phyloP scores from a whole-genome alignment of 148 eudicot genomes.

The Cornus florida region DNA sequence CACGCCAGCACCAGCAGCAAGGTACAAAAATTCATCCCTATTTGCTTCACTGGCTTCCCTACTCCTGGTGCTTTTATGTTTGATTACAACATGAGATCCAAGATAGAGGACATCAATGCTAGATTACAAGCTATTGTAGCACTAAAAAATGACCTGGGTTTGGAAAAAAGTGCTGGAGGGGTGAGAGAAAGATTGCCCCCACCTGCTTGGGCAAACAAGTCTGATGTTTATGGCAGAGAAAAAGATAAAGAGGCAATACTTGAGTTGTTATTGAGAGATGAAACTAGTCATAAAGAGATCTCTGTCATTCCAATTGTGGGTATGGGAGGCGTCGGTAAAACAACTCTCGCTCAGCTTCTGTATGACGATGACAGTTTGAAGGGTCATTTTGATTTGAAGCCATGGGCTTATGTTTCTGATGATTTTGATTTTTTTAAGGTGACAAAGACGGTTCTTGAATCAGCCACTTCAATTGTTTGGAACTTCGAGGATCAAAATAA shows the following conservation, averaged over 20 bases:
- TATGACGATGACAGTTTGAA: slow-evolving; percentile 12
- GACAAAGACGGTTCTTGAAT: not conserved
- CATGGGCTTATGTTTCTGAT: slow-evolving; percentile 18
- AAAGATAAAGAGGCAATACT: slow-evolving; percentile 2
- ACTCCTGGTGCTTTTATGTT: not conserved
- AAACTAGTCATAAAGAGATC: not conserved
- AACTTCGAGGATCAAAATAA: not conserved
- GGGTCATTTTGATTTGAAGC: not conserved
- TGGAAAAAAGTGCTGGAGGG: not conserved
- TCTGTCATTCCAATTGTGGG: slow-evolving; percentile 14
- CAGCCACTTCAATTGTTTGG: too few relatives aligned
- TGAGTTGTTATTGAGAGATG: not conserved
- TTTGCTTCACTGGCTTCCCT: not conserved
- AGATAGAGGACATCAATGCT: not conserved
- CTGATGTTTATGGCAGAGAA: slow-evolving; percentile 6
- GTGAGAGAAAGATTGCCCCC: not conserved
- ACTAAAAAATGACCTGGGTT: not conserved
- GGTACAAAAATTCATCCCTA: too few relatives aligned
- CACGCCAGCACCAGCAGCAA: too few relatives aligned
- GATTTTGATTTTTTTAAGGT: not conserved
- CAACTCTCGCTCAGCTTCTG: slow-evolving; percentile 12
- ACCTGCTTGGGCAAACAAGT: not conserved
- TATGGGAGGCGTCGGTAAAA: slow-evolving; percentile 24
- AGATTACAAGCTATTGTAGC: not conserved
- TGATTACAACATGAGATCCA: not conserved